phyloP scores from a whole-genome alignment of 148 eudicot genomes.

The Amaranthus palmeri region DNA sequence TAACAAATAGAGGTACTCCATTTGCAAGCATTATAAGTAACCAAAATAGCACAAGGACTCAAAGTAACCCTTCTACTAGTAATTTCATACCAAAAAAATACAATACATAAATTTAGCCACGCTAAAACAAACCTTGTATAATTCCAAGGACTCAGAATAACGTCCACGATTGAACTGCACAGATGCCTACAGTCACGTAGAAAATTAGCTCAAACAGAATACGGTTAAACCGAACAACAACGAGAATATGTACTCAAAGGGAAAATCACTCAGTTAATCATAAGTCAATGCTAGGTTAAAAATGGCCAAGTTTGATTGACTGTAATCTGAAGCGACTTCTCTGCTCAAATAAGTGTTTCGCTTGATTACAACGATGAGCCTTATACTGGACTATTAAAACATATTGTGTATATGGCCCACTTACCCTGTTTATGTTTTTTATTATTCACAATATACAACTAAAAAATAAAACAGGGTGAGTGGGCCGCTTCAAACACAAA shows the following conservation, averaged over 20 bases:
- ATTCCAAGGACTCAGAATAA: conserved; percentile 75
- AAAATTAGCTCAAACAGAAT: conserved; percentile 13
- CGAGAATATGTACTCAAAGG: neutral
- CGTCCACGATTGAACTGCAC: conserved; percentile 86
- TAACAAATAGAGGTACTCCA: conserved; percentile 7
- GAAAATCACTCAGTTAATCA: neutral
- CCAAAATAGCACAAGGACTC: neutral
- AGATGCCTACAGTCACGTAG: conserved; percentile 63
- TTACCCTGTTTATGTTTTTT: neutral
- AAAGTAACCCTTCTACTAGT: neutral
- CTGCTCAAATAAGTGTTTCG: too few relatives aligned
- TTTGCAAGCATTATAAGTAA: conserved; percentile 9
- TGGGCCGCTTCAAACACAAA: neutral
- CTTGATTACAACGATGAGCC: too few relatives aligned
- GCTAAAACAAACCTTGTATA: conserved; percentile 70
- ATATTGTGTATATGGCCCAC: too few relatives aligned
- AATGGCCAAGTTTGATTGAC: too few relatives aligned
- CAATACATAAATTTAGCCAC: conserved; percentile 1
- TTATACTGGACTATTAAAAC: too few relatives aligned
- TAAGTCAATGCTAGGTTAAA: neutral
- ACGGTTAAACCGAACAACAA: neutral
- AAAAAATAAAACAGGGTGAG: neutral
- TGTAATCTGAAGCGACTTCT: too few relatives aligned
- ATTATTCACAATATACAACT: neutral
- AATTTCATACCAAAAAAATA: neutral